phyloP scores from a whole-genome alignment of 768 basidiomycete species.

The Saitozyma sp. region DNA sequence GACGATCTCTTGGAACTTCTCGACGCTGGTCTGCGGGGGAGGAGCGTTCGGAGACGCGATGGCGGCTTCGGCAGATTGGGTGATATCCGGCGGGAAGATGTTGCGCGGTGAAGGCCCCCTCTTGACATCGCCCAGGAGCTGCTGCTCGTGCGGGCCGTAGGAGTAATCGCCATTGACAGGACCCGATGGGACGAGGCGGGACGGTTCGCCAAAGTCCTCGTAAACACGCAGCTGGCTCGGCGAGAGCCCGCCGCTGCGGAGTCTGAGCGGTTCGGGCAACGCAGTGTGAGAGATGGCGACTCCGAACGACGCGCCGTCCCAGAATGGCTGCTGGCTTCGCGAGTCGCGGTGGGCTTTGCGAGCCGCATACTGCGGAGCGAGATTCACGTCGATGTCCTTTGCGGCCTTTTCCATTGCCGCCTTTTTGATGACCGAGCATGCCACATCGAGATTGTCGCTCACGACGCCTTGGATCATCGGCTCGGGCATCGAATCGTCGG shows the following conservation, averaged over 20 bases:
- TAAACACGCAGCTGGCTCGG: conserved; percentile 82
- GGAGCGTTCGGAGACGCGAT: conserved; percentile 31
- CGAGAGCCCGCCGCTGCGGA: conserved; percentile 79
- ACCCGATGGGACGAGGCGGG: conserved; percentile 60
- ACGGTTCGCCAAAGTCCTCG: conserved; percentile 78
- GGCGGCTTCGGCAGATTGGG: conserved; percentile 10
- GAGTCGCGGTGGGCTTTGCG: conserved; percentile 75
- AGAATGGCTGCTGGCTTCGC: conserved; percentile 66
- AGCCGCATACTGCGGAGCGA: conserved; percentile 75
- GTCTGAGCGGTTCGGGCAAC: conserved; percentile 84
- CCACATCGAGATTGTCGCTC: conserved; percentile 87
- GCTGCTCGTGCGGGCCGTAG: conserved; percentile 16
- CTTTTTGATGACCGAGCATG: conserved; percentile 91
- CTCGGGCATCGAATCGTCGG: conserved; percentile 80
- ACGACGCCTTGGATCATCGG: conserved; percentile 74
- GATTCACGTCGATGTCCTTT: conserved; percentile 87
- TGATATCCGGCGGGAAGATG: conserved; percentile 15
- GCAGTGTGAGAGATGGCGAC: conserved; percentile 67
- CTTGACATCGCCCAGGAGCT: conserved; percentile 36
- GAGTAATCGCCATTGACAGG: conserved; percentile 27
- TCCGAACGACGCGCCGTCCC: conserved; percentile 71
- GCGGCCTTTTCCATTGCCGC: conserved; percentile 96
- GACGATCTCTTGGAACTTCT: conserved; percentile 67
- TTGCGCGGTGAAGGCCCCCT: conserved; percentile 29
- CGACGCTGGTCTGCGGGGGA: conserved; percentile 78